Base-by-base conservation (phyloP, 306 rosid species). In the Ziziphus jujuba region DNA sequence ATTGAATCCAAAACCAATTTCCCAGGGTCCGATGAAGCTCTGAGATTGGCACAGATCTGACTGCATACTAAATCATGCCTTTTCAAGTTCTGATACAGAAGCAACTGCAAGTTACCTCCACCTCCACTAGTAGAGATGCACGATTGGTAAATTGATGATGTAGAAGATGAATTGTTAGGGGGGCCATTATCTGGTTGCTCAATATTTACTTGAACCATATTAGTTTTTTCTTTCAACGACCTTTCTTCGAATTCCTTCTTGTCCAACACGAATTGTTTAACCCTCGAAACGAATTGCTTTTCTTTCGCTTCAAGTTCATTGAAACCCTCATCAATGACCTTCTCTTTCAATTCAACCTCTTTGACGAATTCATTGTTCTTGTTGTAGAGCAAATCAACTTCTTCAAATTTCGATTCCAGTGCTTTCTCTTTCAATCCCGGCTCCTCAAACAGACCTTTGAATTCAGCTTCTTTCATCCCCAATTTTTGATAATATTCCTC, bases 1-100 rank as follows among this genome's bases (percentile, higher is more conserved):
- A 83, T 66, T 22, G 81, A 82, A 70, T 83, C 87, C 44, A 86
- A 65, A 21, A 83, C 91, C 68, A 83, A 67, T 57, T 68, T 81
- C 2, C 80, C 74, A 1, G 86, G 86, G 62, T 80, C 61, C 2
- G 61, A 28, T 9, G 83, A 83, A 5, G 63, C 44, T 65, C 22
- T 65, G 35, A 86, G 84, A 67, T 70, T 51, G 9, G 23, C n/a
- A 9, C 63, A 50, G 7, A 83, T 40, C 56, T 75, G 73, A 5
- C 5, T 33, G 38, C 75, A 35, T 4, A 71, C 61, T 24, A 40
- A 49, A 40, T 76, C 84, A 19, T 70, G 77, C 50, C 51, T 69
- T 50, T 79, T 67, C 19, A 86, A 49, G 61, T 76, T 67, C 59
- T 66, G 59, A 40, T 56, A 73, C 64, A 86, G 59, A 20, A 80